Percentiles rank a stretch among this genome's conserved stretches.
Conservation (phyloP, 1,284 basidiomycete species). For the Porodaedalea pini region DNA sequence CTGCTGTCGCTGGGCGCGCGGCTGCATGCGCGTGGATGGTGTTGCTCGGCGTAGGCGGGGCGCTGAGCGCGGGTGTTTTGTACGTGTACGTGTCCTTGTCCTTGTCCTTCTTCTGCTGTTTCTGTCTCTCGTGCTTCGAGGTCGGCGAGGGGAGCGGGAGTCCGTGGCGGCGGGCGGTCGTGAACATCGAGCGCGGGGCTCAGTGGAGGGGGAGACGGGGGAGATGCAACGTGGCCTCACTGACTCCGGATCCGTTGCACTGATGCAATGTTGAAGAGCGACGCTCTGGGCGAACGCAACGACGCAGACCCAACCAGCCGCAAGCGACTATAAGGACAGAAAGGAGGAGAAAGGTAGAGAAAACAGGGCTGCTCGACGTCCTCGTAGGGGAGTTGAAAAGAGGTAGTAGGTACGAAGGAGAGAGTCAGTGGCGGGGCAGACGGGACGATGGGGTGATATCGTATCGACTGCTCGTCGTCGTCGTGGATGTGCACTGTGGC, state of each 20-base stretch:
- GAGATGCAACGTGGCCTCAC: not conserved
- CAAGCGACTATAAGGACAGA: no score
- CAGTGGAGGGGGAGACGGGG: not conserved
- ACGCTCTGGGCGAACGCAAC: not conserved
- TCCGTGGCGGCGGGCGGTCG: slow-evolving; percentile 18
- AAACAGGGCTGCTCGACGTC: not conserved
- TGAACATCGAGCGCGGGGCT: slow-evolving; percentile 10
- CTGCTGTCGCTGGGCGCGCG: slow-evolving; percentile 4
- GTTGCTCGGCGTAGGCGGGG: slow-evolving; percentile 14
- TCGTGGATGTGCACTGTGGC: not conserved
- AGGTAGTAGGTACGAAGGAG: not conserved
- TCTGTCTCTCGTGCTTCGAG: not conserved
- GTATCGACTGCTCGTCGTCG: slow-evolving; percentile 23
- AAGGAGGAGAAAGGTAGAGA: not conserved
- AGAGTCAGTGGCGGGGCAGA: slow-evolving; percentile 13
- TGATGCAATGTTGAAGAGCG: no score
- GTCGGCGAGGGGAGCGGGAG: slow-evolving; percentile 8
- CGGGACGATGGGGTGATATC: slow-evolving; percentile 28
- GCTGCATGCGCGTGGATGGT: not conserved
- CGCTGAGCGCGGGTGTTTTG: slow-evolving; percentile 7
- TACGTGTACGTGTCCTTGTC: not conserved
- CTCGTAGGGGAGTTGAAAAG: not conserved
- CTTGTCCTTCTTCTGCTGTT: slow-evolving; percentile 3
- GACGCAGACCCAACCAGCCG: no score
- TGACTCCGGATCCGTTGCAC: no score